Evolutionary conservation across 2,329 filamentous ascomycete genomes (phyloP).

Genomic region (Ilyonectria mors-panacis): DNA sequence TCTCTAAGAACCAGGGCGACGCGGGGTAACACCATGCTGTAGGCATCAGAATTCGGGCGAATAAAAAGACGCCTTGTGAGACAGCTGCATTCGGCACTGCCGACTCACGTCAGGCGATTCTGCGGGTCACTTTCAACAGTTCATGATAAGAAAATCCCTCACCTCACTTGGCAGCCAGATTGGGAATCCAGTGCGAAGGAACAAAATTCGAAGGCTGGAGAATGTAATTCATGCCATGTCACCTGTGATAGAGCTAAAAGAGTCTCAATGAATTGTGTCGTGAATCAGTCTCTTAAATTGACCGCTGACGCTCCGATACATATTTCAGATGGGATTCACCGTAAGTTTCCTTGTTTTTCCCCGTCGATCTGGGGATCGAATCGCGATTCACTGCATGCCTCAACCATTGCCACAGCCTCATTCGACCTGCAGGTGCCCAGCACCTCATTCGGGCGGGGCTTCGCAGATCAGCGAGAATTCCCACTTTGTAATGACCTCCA

Average conservation of each 20-base stretch:
- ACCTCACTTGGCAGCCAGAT: not conserved
- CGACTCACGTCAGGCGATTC: not conserved
- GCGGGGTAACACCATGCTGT: constrained; percentile 2
- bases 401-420: no score
- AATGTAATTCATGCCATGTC: not conserved
- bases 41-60: constrained; percentile 11
- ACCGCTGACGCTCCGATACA: no score
- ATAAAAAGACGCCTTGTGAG: not conserved
- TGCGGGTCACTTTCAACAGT: not conserved
- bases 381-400: no score
- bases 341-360: no score
- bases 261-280: no score
- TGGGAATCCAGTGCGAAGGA: not conserved
- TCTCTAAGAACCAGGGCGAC: constrained; percentile 12
- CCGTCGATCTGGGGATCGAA: no score
- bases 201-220: not conserved
- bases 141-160: not conserved
- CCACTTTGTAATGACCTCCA: not conserved
- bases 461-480: no score
- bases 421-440: no score
- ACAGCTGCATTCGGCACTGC: not conserved
- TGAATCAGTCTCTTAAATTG: no score
- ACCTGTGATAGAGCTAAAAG: no score
- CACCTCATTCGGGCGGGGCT: no score
- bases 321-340: no score